Conservation (phyloP, 495 filamentous ascomycete genomes). For the Aspergillus ellipticus region DNA sequence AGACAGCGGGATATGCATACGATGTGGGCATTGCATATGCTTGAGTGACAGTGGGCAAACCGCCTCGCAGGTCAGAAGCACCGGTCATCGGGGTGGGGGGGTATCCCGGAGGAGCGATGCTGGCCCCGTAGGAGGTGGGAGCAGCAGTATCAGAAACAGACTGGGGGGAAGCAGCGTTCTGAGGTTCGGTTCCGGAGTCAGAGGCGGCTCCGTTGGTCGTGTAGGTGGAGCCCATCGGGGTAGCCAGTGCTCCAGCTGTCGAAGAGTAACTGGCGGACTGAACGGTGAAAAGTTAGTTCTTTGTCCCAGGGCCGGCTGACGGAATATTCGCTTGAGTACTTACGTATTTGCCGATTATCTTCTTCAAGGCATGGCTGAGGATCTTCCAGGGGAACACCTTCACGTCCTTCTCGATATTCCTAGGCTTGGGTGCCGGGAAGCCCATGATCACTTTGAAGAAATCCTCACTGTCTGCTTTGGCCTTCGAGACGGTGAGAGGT, state of each 20-base stretch:
- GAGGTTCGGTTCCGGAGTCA: conserved; percentile 39
- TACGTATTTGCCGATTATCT: conserved; percentile 98
- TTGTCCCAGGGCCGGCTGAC: background rate
- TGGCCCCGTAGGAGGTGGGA: conserved; percentile 29
- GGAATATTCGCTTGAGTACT: conserved; percentile 28
- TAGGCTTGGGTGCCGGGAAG: conserved; percentile 90
- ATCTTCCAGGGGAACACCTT: conserved; percentile 97
- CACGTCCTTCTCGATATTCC: conserved; percentile 98
- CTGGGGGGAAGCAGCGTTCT: conserved; percentile 40
- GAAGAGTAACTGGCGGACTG: conserved; percentile 54
- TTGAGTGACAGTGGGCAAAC: conserved; percentile 30
- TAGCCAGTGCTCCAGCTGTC: conserved; percentile 41
- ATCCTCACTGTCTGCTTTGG: conserved; percentile 83
- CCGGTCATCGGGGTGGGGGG: conserved; percentile 25
- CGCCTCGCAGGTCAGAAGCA: conserved; percentile 28
- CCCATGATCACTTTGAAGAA: conserved; percentile 99
- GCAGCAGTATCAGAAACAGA: conserved; percentile 39
- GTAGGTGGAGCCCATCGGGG: conserved; percentile 37
- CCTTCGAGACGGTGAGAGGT: conserved; percentile 86
- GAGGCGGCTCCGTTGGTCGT: conserved; percentile 38
- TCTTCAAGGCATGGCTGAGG: conserved; percentile 76
- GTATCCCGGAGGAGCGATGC: conserved; percentile 26
- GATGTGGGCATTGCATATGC: conserved; percentile 28
- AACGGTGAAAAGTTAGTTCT: conserved; percentile 9
- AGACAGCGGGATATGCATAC: conserved; percentile 36